Evolutionary conservation across 2,329 filamentous ascomycete species (phyloP).

Genomic region (Incumbomyces delicatus): DNA sequence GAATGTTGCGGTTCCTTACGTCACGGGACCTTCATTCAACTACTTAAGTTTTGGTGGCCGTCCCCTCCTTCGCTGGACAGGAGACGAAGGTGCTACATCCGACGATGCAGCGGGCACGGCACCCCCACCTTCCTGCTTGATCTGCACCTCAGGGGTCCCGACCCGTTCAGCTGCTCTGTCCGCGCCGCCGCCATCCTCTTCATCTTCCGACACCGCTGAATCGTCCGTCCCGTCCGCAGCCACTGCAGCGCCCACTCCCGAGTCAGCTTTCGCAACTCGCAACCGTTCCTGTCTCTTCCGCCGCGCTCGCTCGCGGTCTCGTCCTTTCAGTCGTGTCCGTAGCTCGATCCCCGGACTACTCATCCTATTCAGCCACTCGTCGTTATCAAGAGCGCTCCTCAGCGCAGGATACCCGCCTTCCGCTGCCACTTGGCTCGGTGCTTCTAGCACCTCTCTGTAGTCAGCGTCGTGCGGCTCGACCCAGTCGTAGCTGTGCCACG

Average conservation of each 20-base stretch:
- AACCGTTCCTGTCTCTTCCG: constrained; percentile 14
- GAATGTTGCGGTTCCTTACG: too few species aligned
- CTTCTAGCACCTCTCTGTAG: constrained; percentile 61
- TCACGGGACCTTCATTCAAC: neutral
- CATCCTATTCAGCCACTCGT: constrained; percentile 54
- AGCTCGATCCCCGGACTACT: constrained; percentile 42
- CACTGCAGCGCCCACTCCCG: neutral
- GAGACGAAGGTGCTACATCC: neutral
- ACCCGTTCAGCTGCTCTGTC: constrained; percentile 27
- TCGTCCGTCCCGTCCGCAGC: neutral
- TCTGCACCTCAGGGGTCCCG: constrained; percentile 35
- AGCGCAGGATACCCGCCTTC: constrained; percentile 38
- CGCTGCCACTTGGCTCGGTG: constrained; percentile 57
- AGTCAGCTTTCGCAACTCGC: neutral
- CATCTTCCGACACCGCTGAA: constrained; percentile 27
- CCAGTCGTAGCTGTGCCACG: constrained; percentile 71
- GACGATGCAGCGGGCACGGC: constrained; percentile 21
- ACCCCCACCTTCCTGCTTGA: constrained; percentile 26
- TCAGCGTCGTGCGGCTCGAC: constrained; percentile 59
- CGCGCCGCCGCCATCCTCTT: constrained; percentile 34
- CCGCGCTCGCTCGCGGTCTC: constrained; percentile 19
- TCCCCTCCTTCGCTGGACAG: constrained; percentile 7
- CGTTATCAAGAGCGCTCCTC: constrained; percentile 45
- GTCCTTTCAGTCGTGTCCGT: constrained; percentile 17
- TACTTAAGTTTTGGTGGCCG: constrained; percentile 20